Conservation (phyloP, 306 rosid species). For the Quercus ilex region DNA sequence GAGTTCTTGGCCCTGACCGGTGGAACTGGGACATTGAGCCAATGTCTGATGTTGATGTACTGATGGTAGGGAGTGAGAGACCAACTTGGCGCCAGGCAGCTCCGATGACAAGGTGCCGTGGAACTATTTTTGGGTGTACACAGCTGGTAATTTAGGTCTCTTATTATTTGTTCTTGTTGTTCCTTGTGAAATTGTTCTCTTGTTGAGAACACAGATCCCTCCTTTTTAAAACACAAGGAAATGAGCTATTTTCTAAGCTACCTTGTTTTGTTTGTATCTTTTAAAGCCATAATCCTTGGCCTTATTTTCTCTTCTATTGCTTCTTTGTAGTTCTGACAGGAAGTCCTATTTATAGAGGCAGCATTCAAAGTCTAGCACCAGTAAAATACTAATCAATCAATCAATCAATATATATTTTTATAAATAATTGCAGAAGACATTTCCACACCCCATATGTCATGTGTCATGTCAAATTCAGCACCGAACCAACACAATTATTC, state of each 20-base stretch:
- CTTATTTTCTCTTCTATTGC: slow-evolving; percentile 22
- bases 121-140: slow-evolving; percentile 88
- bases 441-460: too few relatives aligned
- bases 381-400: slow-evolving; percentile 3
- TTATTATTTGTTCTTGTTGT: slow-evolving; percentile 16
- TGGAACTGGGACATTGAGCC: slow-evolving; percentile 76
- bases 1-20: slow-evolving; percentile 78
- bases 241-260: slow-evolving; percentile 30
- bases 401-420: too few relatives aligned
- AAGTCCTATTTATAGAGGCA: slow-evolving; percentile 17
- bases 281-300: slow-evolving; percentile 33
- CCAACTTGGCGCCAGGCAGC: slow-evolving; percentile 83
- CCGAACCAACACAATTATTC: too few relatives aligned
- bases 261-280: slow-evolving; percentile 32
- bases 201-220: slow-evolving; percentile 26
- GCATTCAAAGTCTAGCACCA: slow-evolving; percentile 15
- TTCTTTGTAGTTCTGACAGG: slow-evolving; percentile 23
- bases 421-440: too few relatives aligned
- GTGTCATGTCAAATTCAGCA: too few relatives aligned
- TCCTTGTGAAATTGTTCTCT: slow-evolving; percentile 24
- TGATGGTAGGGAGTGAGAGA: slow-evolving; percentile 70
- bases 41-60: slow-evolving; percentile 79
- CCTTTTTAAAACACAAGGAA: slow-evolving; percentile 30
- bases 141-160: slow-evolving; percentile 70
- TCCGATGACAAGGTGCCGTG: slow-evolving; percentile 83